Percentiles rank a stretch among this genome's conserved stretches.
Evolutionary conservation across 805 yeast species (phyloP).

Genomic region (Starmerella vitae): DNA sequence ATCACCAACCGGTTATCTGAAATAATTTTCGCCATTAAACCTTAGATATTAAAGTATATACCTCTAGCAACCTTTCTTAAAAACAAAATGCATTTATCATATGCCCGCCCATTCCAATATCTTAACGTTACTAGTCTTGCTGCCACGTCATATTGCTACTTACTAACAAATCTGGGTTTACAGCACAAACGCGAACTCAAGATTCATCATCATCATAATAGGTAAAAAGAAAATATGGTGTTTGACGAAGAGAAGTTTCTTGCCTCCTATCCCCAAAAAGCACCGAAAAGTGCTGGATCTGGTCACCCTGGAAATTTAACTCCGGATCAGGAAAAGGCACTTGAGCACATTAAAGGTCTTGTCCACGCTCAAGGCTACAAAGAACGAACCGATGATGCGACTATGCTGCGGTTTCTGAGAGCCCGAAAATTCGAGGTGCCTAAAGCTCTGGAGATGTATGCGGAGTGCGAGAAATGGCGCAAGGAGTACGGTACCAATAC

Average conservation of each 20-base stretch:
- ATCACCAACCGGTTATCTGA: too few relatives aligned
- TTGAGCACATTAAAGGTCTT: conserved; percentile 44
- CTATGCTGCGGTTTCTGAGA: conserved; percentile 68
- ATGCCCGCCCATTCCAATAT: too few relatives aligned
- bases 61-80: too few relatives aligned
- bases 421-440: conserved; percentile 87
- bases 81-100: too few relatives aligned
- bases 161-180: too few relatives aligned
- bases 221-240: conserved; percentile 3
- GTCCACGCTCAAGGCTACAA: conserved; percentile 53
- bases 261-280: conserved; percentile 54
- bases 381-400: conserved; percentile 77
- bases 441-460: conserved; percentile 70
- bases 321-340: conserved; percentile 46
- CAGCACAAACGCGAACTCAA: too few relatives aligned
- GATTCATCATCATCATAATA: neutral
- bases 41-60: too few relatives aligned
- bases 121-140: too few relatives aligned
- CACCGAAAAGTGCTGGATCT: conserved; percentile 47
- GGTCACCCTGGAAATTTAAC: conserved; percentile 78
- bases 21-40: too few relatives aligned
- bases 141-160: neutral
- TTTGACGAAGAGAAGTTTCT: conserved; percentile 14
- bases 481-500: conserved; percentile 73
- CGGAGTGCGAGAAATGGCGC: conserved; percentile 86